Evolutionary conservation across 345 rosid species (phyloP).

Genomic region (Anastatica hierochuntica): DNA sequence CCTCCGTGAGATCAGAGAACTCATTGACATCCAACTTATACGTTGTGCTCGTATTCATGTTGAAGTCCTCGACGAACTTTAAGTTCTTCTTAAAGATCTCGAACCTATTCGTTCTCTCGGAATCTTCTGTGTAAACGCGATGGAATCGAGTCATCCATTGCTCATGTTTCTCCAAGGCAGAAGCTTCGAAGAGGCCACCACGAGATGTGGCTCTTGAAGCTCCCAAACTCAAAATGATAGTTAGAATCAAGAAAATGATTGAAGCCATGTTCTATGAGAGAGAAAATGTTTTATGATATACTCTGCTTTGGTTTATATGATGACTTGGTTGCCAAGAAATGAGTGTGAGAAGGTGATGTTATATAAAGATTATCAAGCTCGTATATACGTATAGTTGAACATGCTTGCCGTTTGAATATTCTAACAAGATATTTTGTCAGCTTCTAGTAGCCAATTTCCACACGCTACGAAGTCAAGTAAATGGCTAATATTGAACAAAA

Average conservation of each 20-base stretch:
- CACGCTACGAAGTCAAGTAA: too few relatives aligned
- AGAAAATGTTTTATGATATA: too few relatives aligned
- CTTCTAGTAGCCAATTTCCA: too few relatives aligned
- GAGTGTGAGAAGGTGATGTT: too few relatives aligned
- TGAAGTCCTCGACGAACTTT: conserved; percentile 30
- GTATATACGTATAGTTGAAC: too few relatives aligned
- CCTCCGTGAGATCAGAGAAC: conserved; percentile 40
- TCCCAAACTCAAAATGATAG: neutral
- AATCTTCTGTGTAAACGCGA: conserved; percentile 18
- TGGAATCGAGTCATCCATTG: conserved; percentile 34
- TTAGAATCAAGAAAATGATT: conserved; percentile 6
- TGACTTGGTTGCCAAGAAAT: too few relatives aligned
- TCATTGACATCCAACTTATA: conserved; percentile 32
- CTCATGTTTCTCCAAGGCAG: conserved; percentile 27
- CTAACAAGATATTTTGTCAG: too few relatives aligned
- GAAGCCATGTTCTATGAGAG: conserved; percentile 1
- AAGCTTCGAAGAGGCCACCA: too few relatives aligned
- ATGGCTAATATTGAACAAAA: too few relatives aligned
- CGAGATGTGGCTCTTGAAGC: conserved; percentile 9
- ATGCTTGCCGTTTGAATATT: too few relatives aligned
- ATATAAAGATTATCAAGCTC: too few relatives aligned
- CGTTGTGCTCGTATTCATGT: conserved; percentile 16
- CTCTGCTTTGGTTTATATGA: too few relatives aligned
- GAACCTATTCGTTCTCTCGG: conserved; percentile 29
- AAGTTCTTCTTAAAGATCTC: conserved; percentile 37